phyloP scores from a whole-genome alignment of 352 stramenopile species.

The Globisporangium nodosum region DNA sequence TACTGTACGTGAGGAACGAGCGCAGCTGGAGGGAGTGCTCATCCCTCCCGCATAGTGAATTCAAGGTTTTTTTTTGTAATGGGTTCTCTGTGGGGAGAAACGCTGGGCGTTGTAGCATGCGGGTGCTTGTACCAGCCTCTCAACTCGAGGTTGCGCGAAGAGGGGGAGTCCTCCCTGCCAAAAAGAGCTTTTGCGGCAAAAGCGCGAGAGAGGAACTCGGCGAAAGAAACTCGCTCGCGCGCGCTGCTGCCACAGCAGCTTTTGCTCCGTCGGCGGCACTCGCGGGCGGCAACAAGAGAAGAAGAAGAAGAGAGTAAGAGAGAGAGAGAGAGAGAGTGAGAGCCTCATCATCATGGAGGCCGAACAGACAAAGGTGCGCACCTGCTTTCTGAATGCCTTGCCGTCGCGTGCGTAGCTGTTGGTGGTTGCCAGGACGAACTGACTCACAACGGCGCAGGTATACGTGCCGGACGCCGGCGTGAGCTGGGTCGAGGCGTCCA shows the following conservation, averaged over 20 bases:
- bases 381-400: background rate
- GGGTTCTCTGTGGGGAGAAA: background rate
- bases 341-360: slow-evolving; percentile 8
- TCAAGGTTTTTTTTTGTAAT: background rate
- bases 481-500: slow-evolving; percentile 77
- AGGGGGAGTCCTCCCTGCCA: background rate
- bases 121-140: background rate
- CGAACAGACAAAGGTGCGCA: slow-evolving; percentile 14
- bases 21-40: background rate
- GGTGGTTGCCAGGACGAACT: background rate
- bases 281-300: slow-evolving; percentile 6
- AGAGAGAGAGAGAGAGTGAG: background rate
- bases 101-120: background rate
- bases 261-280: slow-evolving; percentile 15
- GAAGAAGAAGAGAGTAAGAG: slow-evolving; percentile 2
- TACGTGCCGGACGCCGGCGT: slow-evolving; percentile 79
- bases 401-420: background rate
- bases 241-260: slow-evolving; percentile 5
- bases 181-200: background rate
- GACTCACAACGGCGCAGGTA: slow-evolving; percentile 29
- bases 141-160: background rate
- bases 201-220: slow-evolving; percentile 8
- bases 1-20: background rate
- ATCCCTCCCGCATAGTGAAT: background rate
- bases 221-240: background rate